These are phyloP conservation scores for Alternaria arborescens DNA, from an alignment of 2,329 filamentous ascomycete genomes.

Conservation along the genomic window DNA sequence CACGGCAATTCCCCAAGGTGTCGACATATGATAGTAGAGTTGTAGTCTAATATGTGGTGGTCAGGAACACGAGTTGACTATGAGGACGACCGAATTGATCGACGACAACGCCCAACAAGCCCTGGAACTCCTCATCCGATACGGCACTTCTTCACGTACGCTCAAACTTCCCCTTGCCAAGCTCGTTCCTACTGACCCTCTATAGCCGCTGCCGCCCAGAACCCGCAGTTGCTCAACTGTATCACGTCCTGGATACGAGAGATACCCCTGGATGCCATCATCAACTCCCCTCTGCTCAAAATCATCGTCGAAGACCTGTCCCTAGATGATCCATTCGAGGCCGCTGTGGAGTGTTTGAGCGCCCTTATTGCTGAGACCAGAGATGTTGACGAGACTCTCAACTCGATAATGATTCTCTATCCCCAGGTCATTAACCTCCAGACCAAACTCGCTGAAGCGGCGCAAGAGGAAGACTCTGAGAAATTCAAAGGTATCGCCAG, in stretches of 20 bases:
- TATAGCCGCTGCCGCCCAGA: conserved; percentile 74
- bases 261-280: conserved; percentile 82
- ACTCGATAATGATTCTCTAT: conserved; percentile 82
- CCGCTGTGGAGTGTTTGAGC: conserved; percentile 91
- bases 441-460: conserved; percentile 77
- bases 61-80: conserved; percentile 91
- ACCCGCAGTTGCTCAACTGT: conserved; percentile 91
- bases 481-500: conserved; percentile 87
- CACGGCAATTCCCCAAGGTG: conserved; percentile 48
- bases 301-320: conserved; percentile 80
- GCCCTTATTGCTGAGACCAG: conserved; percentile 90
- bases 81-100: conserved; percentile 87
- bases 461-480: conserved; percentile 83
- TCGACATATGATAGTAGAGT: conserved; percentile 49
- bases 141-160: conserved; percentile 89
- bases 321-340: conserved; percentile 79
- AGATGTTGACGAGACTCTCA: conserved; percentile 89
- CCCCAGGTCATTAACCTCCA: conserved; percentile 79
- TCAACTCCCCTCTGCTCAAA: conserved; percentile 84
- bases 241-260: conserved; percentile 97
- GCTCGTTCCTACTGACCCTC: conserved; percentile 20
- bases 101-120: conserved; percentile 91
- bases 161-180: conserved; percentile 21
- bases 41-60: conserved; percentile 53
- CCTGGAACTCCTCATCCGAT: conserved; percentile 85